Evolutionary conservation across 2,329 filamentous ascomycete genomes (phyloP).

Genomic region (Epichloe coenophiala): DNA sequence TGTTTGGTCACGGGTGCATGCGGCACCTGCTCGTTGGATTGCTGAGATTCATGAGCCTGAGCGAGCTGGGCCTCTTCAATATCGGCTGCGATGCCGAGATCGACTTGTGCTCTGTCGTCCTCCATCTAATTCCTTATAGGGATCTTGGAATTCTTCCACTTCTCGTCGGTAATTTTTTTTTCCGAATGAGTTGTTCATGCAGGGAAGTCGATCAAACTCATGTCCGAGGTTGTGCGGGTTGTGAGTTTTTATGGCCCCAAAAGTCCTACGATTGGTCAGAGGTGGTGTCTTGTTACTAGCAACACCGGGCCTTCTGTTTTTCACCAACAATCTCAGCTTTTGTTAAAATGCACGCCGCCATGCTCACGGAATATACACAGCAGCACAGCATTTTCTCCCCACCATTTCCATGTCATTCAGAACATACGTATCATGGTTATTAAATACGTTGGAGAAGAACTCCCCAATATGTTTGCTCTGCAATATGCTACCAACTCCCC

Average conservation of each 20-base stretch:
- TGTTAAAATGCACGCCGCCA: too few relatives aligned
- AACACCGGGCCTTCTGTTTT: too few relatives aligned
- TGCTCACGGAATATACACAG: too few relatives aligned
- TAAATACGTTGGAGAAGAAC: neutral
- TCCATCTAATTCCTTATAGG: conserved; percentile 42
- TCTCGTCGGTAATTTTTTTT: neutral
- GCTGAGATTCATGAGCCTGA: conserved; percentile 12
- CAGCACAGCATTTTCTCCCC: neutral
- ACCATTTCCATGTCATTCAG: neutral
- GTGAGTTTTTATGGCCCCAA: neutral
- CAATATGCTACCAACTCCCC: neutral
- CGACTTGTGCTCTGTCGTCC: conserved; percentile 56
- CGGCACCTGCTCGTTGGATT: neutral
- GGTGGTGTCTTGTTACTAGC: too few relatives aligned
- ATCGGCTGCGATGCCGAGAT: conserved; percentile 56
- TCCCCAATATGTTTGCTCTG: too few relatives aligned
- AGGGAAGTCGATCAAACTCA: neutral
- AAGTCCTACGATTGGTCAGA: conserved; percentile 2
- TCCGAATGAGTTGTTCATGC: neutral
- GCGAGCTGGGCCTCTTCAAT: conserved; percentile 38
- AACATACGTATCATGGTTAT: neutral
- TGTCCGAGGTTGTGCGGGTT: too few relatives aligned
- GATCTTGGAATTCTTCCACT: neutral
- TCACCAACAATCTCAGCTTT: too few relatives aligned
- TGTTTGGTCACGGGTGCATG: conserved; percentile 36